Evolutionary conservation across 768 basidiomycete species (phyloP), one percentile per base, ranked within the genome.

Genomic region (Phallus indusiatus): DNA sequence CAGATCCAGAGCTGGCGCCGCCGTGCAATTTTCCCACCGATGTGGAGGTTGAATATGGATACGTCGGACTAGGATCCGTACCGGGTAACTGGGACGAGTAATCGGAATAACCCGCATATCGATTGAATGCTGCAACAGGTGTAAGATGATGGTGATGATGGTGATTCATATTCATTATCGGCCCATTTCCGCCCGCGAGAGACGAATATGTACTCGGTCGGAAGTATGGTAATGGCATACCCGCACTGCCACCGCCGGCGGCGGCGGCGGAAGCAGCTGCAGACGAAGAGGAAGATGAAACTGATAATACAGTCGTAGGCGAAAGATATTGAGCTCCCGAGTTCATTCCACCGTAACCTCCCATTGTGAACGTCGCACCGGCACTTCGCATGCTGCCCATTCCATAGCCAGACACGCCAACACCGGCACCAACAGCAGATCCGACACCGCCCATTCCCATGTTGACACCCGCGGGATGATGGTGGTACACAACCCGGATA

Each of bases 91-190:
- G 76, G 0, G 78, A 76, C 0, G 80, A 80, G 68, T 84, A 88
- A 60, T 87, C 85, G 0, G 77, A 71, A 63, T 86, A 88, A 47
- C 82, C 81, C 14, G 84, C 82, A 63, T 86, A 88, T 1, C 81
- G 68, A 66, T 85, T 86, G 73, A 88, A 87, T 1, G 81, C 81
- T 1, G 85, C 83, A 62, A 79, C 60, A 49, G 59, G n/a, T n/a
- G n/a, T n/a, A n/a, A n/a, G n/a, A n/a, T n/a, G n/a, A n/a, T 60
- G 56, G 56, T 34, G 56, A 16, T n/a, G 20, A n/a, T n/a, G n/a
- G n/a, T n/a, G n/a, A n/a, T n/a, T n/a, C n/a, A n/a, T n/a, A n/a
- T 6, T 9, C 22, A 14, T 18, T 14, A 17, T 17, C 24, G 51
- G 17, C 33, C 47, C 36, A 46, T 55, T 54, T 16, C 17, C 61